Evolutionary conservation across 2,329 filamentous ascomycete genomes (phyloP), one percentile per base, ranked within the genome.

Genomic region (Ophiostoma tasmaniense): DNA sequence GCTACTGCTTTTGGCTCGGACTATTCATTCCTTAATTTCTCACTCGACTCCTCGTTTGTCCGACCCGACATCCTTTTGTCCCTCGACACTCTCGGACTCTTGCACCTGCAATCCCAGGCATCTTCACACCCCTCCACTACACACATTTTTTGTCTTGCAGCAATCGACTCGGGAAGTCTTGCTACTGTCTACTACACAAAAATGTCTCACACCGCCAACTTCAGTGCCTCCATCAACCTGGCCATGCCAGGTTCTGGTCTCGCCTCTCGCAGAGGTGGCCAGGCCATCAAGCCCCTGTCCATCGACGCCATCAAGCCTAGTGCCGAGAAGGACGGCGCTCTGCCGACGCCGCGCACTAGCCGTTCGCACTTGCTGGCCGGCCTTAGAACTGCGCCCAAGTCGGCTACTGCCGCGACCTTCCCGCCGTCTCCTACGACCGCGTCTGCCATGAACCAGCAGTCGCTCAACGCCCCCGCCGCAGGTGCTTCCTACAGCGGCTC

Each of bases 351-450:
- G 71, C 90, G 94, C 76, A 98, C 94, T 68, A 97, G 93, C 80
- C 92, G 95, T 73, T 96, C 93, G 73, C 95, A 99, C 77, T 86
- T 99, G 73, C 88, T 99, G 76, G 94, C 94, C 71, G 94, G 94
- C 69, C 85, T 99, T 71, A 89, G 95, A 76, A 99, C 95, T 72
- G 93, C 93, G 66, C 95, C 95, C 50, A 97, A 97, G 84, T 93
- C 90, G 66, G 85, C 88, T 37, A 85, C 84, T n/a, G 87, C 89
- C 25, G 85, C 89, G 52, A 89, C 87, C 64, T 90, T 92, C 73
- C 74, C 77, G n/a, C 73, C 75, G 22, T 80, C 80, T 14, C 80
- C 83, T 5, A 77, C 79, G 2, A 74, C 77, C 59, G 76, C 74
- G 5, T 77, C 80, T n/a, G 71, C 79, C 65, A 74, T 30, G 22